Base-by-base conservation (phyloP, 345 rosid genomes). In the Barbarea vulgaris region DNA sequence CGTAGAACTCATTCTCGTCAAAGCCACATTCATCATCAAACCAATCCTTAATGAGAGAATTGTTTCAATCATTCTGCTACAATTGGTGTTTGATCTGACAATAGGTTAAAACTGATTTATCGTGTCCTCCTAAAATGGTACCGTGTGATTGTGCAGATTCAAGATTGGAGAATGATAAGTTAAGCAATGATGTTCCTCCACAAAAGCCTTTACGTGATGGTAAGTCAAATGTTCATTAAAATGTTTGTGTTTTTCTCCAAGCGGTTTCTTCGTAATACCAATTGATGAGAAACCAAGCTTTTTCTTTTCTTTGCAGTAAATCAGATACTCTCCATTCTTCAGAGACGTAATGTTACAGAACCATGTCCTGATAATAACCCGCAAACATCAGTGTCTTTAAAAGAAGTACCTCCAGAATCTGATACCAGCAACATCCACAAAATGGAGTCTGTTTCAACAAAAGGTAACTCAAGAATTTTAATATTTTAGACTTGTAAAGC, bases 241-340 rank as follows among this genome's bases (percentile, higher is more conserved):
- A 9, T 48, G 25, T 52, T 51, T 55, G 27, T 25, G 57, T 42
- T 56, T 30, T 31, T 19, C 46, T 36, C 21, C 31, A 39, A 67
- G 14, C 28, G 8, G 30, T 47, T 33, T 31, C 66, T 27, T 51
- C 34, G 10, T 28, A 54, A 71, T 39, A 54, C 27, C 36, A 61
- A 36, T 46, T 5, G 56, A 31, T 64, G 64, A 79, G 52, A 71
- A 53, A 10, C 72, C 15, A 39, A 30, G 4, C 15, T 5, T 14
- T 22, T 14, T 58, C 17, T 31, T 56, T 74, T 54, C 21, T 21
- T 17, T 84, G 81, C 83, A 93, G 96, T 88, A 67, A 63, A 47
- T 53, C 87, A 88, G 62, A 93, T 89, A 59, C 77, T 87, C 79
- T 84, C 91, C 48, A 57, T 86, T 80, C 97, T 93, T 57, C 85